A percentile compares a stretch with the other conserved stretches of the same genome.
phyloP scores from a whole-genome alignment of 345 rosid species.

The Hibiscus syriacus region DNA sequence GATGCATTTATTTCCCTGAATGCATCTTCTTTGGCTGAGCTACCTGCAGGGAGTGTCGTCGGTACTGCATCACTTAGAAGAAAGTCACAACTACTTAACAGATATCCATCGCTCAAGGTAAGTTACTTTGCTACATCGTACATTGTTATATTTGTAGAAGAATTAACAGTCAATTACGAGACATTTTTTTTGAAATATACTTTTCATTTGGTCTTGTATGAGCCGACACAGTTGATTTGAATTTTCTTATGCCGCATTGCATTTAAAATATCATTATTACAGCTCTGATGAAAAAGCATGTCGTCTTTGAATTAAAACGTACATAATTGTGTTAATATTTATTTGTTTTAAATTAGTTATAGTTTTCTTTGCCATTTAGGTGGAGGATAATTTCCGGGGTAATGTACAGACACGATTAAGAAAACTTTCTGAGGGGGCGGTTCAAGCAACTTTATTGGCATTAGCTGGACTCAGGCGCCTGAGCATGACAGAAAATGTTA shows the following conservation, averaged over 20 bases:
- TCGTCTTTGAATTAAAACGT: background rate
- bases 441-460: conserved; percentile 85
- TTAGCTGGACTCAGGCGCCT: conserved; percentile 93
- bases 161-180: background rate
- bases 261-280: background rate
- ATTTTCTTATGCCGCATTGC: background rate
- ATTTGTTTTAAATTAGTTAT: background rate
- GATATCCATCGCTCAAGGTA: conserved; percentile 74
- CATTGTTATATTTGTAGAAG: background rate
- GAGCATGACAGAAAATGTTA: conserved; percentile 81
- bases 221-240: background rate
- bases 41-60: conserved; percentile 76
- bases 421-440: conserved; percentile 80
- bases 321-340: background rate
- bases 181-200: background rate
- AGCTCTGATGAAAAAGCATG: background rate
- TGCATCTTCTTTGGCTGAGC: conserved; percentile 63
- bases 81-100: conserved; percentile 86
- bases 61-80: conserved; percentile 98
- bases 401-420: conserved; percentile 90
- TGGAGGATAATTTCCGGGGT: conserved; percentile 83
- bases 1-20: conserved; percentile 79
- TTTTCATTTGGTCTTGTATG: background rate
- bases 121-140: conserved; percentile 12
- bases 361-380: conserved; percentile 32